Evolutionary conservation across 169 alveolate species (phyloP).

Genomic region (Eimeria sp.): DNA sequence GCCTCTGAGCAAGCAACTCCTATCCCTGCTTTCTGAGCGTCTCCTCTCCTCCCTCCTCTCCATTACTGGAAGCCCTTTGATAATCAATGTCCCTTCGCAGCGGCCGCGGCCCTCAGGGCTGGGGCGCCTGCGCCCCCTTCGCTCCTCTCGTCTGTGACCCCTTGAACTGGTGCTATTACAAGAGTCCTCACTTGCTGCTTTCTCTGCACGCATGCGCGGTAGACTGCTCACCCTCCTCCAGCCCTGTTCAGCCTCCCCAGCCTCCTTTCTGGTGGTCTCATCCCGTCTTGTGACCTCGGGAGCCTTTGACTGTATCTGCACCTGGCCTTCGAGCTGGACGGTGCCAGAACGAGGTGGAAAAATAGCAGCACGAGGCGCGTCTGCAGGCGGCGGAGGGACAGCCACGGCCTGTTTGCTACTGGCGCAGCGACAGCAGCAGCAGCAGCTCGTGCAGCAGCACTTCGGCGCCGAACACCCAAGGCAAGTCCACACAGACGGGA

Average conservation of each 20-base stretch:
- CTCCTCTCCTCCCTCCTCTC: constrained; percentile 34
- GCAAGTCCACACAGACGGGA: constrained; percentile 36
- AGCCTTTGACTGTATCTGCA: background rate
- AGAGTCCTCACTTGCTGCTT: constrained; percentile 23
- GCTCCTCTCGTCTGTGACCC: background rate
- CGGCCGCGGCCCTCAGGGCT: constrained; percentile 45
- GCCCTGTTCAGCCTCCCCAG: background rate
- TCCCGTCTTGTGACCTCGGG: background rate
- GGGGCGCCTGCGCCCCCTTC: constrained; percentile 15
- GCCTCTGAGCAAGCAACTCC: constrained; percentile 50
- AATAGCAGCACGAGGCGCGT: background rate
- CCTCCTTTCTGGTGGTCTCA: constrained; percentile 14
- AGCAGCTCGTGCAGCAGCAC: constrained; percentile 17
- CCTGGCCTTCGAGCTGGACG: constrained; percentile 35
- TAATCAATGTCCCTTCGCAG: constrained; percentile 38
- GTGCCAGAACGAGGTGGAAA: constrained; percentile 35
- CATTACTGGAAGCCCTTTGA: constrained; percentile 33
- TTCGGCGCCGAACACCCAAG: background rate
- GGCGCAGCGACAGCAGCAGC: constrained; percentile 28
- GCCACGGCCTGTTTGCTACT: background rate
- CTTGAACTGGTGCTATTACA: background rate
- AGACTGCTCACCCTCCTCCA: constrained; percentile 69
- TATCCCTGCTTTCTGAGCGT: background rate
- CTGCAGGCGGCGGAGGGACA: constrained; percentile 23
- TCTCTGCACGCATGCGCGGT: constrained; percentile 40